These are phyloP conservation scores for Sanguinoderma infundibulare DNA, from an alignment of 1,284 basidiomycete species.

Conservation along the genomic window DNA sequence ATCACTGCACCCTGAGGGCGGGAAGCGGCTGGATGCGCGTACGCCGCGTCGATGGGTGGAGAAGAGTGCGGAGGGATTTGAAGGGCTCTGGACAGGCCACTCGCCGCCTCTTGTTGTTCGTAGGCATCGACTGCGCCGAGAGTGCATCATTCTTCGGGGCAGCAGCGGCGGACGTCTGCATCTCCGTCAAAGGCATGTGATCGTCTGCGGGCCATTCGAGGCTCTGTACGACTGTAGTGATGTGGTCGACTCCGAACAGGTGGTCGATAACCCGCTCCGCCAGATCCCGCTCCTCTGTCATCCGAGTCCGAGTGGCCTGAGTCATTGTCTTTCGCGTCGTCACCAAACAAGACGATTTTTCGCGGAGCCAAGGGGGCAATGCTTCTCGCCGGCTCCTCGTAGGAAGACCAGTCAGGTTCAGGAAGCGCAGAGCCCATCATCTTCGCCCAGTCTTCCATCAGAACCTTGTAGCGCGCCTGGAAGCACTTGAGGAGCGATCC, in stretches of 20 bases:
- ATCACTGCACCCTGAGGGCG: neutral
- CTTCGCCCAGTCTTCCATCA: no score
- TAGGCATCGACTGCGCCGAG: neutral
- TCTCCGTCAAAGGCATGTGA: neutral
- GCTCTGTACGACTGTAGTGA: neutral
- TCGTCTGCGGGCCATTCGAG: neutral
- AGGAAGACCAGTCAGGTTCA: no score
- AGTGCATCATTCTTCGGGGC: no score
- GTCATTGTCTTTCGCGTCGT: no score
- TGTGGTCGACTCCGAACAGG: neutral
- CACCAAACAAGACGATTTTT: no score
- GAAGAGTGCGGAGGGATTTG: neutral
- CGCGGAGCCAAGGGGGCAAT: no score
- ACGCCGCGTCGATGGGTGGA: neutral
- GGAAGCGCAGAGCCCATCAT: no score
- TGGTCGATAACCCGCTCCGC: neutral
- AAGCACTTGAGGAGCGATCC: neutral
- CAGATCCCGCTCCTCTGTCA: neutral
- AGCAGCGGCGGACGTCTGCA: neutral
- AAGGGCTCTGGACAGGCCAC: neutral
- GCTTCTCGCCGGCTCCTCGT: no score
- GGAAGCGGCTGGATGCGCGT: neutral
- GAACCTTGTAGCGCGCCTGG: neutral
- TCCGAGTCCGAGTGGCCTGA: no score
- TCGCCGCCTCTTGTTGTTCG: neutral